Evolutionary conservation across 2,329 filamentous ascomycete genomes (phyloP).

Genomic region (Pestalotiopsis sp.): DNA sequence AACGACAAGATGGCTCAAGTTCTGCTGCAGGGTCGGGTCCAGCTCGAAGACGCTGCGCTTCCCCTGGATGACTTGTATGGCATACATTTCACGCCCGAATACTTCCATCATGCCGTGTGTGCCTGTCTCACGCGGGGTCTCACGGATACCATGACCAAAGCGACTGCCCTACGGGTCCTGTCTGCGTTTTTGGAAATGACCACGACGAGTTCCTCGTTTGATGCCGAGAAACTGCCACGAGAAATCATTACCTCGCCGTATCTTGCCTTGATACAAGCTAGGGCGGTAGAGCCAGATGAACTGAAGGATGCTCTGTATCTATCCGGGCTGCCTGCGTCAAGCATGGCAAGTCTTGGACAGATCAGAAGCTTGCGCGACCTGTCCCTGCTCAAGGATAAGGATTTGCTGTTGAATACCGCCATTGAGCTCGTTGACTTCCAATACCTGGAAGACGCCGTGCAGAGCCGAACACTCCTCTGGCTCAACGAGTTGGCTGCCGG

Average conservation of each 20-base stretch:
- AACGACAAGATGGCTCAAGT: constrained; percentile 61
- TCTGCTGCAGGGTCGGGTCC: constrained; percentile 61
- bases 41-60: constrained; percentile 63
- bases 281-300: constrained; percentile 59
- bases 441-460: constrained; percentile 62
- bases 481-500: constrained; percentile 57
- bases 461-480: constrained; percentile 61
- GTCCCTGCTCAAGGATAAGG: constrained; percentile 55
- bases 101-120: constrained; percentile 68
- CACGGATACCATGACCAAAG: constrained; percentile 62
- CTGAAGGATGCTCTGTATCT: constrained; percentile 65
- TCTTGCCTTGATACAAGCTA: constrained; percentile 59
- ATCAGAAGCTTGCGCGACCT: constrained; percentile 46
- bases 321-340: constrained; percentile 51
- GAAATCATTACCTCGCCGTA: constrained; percentile 55
- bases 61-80: constrained; percentile 67
- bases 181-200: constrained; percentile 62
- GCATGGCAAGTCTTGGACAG: constrained; percentile 40
- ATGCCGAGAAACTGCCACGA: constrained; percentile 29
- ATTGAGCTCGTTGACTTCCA: constrained; percentile 69
- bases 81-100: constrained; percentile 64
- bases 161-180: constrained; percentile 60
- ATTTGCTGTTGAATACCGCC: constrained; percentile 63
- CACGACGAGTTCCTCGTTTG: constrained; percentile 37
- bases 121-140: constrained; percentile 66